phyloP scores from a whole-genome alignment of 768 basidiomycete genomes.

The Boletus bicolor region DNA sequence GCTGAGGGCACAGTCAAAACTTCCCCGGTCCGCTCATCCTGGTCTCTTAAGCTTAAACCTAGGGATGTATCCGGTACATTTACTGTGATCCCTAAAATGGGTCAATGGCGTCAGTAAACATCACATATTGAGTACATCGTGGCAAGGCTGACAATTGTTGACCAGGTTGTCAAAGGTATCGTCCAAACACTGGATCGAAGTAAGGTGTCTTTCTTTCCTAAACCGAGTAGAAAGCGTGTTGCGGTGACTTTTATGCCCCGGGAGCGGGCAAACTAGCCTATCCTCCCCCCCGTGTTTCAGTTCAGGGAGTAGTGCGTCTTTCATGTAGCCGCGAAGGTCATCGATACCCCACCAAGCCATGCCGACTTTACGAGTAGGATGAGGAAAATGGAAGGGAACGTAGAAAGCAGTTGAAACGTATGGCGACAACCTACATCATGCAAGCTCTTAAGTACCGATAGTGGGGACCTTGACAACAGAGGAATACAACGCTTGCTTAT shows the following conservation, averaged over 20 bases:
- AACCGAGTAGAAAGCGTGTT: constrained; percentile 34
- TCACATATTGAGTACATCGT: background rate
- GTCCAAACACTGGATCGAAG: constrained; percentile 26
- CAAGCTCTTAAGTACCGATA: constrained; percentile 11
- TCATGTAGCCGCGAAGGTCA: constrained; percentile 34
- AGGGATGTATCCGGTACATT: constrained; percentile 31
- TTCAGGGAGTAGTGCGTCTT: constrained; percentile 32
- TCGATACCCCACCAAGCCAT: constrained; percentile 33
- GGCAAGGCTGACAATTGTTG: constrained; percentile 26
- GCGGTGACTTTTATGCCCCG: constrained; percentile 35
- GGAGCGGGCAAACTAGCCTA: constrained; percentile 16
- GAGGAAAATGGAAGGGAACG: background rate
- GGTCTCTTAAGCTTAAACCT: constrained; percentile 21
- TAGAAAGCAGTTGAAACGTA: background rate
- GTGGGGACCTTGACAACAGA: constrained; percentile 19
- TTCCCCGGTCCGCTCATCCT: constrained; percentile 29
- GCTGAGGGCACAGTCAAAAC: constrained; percentile 32
- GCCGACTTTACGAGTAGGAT: background rate
- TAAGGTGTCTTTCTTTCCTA: constrained; percentile 31
- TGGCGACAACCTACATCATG: background rate
- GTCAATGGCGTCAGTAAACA: constrained; percentile 1
- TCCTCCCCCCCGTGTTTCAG: constrained; percentile 27
- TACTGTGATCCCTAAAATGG: constrained; percentile 22
- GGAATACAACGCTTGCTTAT: constrained; percentile 18
- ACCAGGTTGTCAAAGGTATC: constrained; percentile 29